phyloP scores from a whole-genome alignment of 192 early-diverging fungal genomes.

The Backusella parvicylindrica region DNA sequence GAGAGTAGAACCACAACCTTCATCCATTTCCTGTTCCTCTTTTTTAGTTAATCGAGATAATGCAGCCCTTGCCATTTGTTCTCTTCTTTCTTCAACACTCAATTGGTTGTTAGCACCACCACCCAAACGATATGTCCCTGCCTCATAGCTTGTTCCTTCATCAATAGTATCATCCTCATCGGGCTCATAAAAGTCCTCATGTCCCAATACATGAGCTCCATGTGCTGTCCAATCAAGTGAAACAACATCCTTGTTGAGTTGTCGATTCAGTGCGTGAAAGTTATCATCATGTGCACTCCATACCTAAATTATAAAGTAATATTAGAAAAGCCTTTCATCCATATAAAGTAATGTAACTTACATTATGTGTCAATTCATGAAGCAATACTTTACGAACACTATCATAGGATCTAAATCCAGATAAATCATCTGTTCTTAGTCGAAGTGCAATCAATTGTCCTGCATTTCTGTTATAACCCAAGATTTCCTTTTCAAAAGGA shows the following conservation, averaged over 20 bases:
- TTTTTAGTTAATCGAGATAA: constrained; percentile 50
- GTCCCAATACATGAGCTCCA: constrained; percentile 27
- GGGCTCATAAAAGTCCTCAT: constrained; percentile 41
- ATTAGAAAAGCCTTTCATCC: no score
- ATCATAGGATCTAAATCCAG: constrained; percentile 73
- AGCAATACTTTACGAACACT: constrained; percentile 64
- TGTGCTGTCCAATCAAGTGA: constrained; percentile 46
- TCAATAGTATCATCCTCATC: constrained; percentile 34
- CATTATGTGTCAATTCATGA: constrained; percentile 79
- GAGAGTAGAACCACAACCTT: constrained; percentile 44
- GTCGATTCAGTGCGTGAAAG: constrained; percentile 69
- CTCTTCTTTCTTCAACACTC: constrained; percentile 33
- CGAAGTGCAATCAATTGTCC: constrained; percentile 73
- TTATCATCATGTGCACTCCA: constrained; percentile 66
- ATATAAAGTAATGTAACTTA: constrained; percentile 19
- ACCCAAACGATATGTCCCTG: constrained; percentile 61
- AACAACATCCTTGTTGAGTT: constrained; percentile 66
- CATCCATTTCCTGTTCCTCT: constrained; percentile 63
- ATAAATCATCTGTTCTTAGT: constrained; percentile 71
- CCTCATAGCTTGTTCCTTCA: constrained; percentile 37
- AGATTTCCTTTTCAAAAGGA: constrained; percentile 59
- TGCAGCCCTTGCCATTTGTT: constrained; percentile 55
- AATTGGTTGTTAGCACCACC: neutral
- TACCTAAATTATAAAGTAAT: constrained; percentile 29
- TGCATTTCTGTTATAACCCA: constrained; percentile 69